Conservation (phyloP, 2,329 filamentous ascomycete species). For the Cladosporium sp. region DNA sequence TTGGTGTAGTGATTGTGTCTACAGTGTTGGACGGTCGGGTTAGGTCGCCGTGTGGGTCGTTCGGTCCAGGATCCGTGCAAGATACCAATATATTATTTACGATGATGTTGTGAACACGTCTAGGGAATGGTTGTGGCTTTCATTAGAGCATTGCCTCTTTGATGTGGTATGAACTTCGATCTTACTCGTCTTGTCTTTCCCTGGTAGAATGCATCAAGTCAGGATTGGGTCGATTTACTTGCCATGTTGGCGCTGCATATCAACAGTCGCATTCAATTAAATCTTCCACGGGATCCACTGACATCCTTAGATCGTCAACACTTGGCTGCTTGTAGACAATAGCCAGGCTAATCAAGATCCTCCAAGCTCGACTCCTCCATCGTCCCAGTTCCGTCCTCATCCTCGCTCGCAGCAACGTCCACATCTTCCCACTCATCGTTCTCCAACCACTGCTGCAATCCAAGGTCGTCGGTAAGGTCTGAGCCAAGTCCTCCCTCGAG, state of each 20-base stretch:
- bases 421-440: conserved; percentile 19
- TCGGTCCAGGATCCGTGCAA: background rate
- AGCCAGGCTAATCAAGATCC: background rate
- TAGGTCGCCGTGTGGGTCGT: too few relatives aligned
- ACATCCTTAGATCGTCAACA: background rate
- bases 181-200: background rate
- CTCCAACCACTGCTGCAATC: conserved; percentile 10
- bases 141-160: background rate
- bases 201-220: background rate
- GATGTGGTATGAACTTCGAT: background rate
- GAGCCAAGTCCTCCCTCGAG: background rate
- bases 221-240: background rate
- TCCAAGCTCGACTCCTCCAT: background rate
- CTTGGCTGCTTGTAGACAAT: background rate
- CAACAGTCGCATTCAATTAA: background rate
- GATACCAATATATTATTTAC: background rate
- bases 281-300: background rate
- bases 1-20: background rate
- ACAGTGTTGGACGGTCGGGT: background rate
- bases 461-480: conserved; percentile 13
- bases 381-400: background rate
- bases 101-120: background rate
- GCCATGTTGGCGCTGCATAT: background rate
- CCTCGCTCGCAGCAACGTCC: background rate
- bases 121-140: background rate